Evolutionary conservation across 345 rosid species (phyloP), one percentile per base, ranked within the genome.

Genomic region (Trapa incisa): DNA sequence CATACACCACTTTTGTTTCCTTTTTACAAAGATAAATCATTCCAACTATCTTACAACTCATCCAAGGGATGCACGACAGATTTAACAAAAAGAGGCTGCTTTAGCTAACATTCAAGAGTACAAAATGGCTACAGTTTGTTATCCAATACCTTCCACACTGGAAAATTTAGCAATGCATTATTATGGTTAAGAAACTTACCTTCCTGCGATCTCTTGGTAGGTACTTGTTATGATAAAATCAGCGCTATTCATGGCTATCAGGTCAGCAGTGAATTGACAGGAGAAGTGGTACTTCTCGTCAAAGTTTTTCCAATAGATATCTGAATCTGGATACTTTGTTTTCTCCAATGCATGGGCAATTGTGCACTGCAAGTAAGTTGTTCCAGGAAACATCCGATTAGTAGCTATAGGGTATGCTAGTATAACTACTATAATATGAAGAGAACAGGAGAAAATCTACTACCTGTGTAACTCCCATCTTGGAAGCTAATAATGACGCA

Each of bases 341-440:
- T 95, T 95, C 89, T 91, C 97, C 89, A 91, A 68, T 42, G 99
- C 99, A 86, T 91, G 99, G 13, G 97, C 99, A 75, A 94, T 94
- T 69, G 91, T 94, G 76, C 99, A 94, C 99, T 94, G 86, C 80
- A 81, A 7, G 69, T 53, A 66, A 43, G 33, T 58, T 35, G 11
- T 42, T 42, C 47, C 33, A 43, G 7, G 53, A 29, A 65, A 42
- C 36, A n/a, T 16, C 1, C 8, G 29, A 38, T 41, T 47, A 39
- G 47, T 47, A 67, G 35, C n/a, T 16, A 38, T 8, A 17, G 16
- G 16, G 29, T 22, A 17, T n/a, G 22, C 7, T 2, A 50, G 56
- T 50, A 2, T 52, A 3, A 37, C 17, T 54, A 48, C 4, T 11
- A 10, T 5, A 32, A 36, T 15, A 52, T 6, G 32, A 36, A 33